phyloP scores from a whole-genome alignment of 176 grass and related monocot species.

The Echinochloa phyllopogon region DNA sequence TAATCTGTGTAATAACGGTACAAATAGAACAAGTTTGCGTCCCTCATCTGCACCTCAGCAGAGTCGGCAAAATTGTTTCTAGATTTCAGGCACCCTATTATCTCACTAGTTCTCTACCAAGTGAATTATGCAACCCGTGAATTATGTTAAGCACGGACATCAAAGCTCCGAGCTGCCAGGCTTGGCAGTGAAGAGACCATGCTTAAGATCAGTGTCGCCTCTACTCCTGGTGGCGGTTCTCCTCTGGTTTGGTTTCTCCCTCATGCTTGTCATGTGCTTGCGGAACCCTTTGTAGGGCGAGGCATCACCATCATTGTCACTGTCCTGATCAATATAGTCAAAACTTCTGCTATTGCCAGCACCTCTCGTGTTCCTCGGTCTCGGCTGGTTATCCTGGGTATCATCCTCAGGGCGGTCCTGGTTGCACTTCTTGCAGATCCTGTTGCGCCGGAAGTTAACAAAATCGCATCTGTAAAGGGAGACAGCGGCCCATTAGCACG shows the following conservation, averaged over 20 bases:
- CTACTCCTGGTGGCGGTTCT: background rate
- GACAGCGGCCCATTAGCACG: conserved; percentile 26
- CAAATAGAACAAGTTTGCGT: background rate
- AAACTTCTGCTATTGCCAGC: conserved; percentile 31
- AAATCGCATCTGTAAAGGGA: conserved; percentile 53
- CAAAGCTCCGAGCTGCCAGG: background rate
- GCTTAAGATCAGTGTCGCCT: background rate
- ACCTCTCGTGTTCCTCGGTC: conserved; percentile 36
- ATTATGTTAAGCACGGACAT: background rate
- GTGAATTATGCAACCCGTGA: background rate
- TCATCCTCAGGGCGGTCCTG: conserved; percentile 52
- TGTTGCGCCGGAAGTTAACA: conserved; percentile 69
- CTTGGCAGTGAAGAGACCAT: conserved; percentile 15
- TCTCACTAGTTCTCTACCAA: conserved; percentile 1
- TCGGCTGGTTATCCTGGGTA: conserved; percentile 38
- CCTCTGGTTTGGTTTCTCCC: background rate
- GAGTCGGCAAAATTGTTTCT: background rate
- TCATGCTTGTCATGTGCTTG: background rate
- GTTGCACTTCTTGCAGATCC: conserved; percentile 56
- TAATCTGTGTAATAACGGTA: background rate
- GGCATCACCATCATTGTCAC: background rate
- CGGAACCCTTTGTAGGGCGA: background rate
- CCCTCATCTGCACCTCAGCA: background rate
- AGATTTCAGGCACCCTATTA: background rate
- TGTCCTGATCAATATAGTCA: conserved; percentile 9